phyloP scores from a whole-genome alignment of 2,329 filamentous ascomycete genomes.

The Aspergillus fumigatus region DNA sequence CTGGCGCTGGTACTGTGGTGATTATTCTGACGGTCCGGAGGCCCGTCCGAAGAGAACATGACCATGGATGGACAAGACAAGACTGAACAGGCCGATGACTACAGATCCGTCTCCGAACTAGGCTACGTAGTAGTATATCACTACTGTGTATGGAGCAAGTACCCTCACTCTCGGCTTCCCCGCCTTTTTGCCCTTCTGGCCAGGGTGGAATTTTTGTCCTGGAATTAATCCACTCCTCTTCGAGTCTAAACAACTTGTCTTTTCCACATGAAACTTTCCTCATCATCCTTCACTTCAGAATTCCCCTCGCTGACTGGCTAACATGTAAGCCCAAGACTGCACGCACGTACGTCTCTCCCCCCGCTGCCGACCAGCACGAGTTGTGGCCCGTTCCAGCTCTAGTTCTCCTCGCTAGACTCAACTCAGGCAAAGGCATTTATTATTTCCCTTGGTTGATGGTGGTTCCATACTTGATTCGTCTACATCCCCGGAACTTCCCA shows the following conservation, averaged over 20 bases:
- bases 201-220: neutral
- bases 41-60: neutral
- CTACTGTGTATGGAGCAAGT: too few species aligned
- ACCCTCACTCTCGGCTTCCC: neutral
- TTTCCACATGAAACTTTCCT: neutral
- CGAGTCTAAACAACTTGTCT: neutral
- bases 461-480: conserved; percentile 5
- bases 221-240: neutral
- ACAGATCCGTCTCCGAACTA: too few species aligned
- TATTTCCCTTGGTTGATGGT: neutral
- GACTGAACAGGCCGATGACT: too few species aligned
- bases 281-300: neutral
- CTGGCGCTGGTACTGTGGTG: too few species aligned
- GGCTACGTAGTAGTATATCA: neutral
- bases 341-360: neutral
- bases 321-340: neutral
- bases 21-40: too few species aligned
- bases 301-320: neutral
- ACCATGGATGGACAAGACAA: too few species aligned
- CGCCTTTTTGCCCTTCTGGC: neutral
- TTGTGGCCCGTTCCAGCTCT: neutral
- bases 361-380: neutral
- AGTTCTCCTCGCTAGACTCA: neutral
- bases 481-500: conserved; percentile 1
- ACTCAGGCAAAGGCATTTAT: neutral